Evolutionary conservation across 495 filamentous ascomycete genomes (phyloP), one percentile per base, ranked within the genome.

Genomic region (Hypoxylon lienhwacheense): DNA sequence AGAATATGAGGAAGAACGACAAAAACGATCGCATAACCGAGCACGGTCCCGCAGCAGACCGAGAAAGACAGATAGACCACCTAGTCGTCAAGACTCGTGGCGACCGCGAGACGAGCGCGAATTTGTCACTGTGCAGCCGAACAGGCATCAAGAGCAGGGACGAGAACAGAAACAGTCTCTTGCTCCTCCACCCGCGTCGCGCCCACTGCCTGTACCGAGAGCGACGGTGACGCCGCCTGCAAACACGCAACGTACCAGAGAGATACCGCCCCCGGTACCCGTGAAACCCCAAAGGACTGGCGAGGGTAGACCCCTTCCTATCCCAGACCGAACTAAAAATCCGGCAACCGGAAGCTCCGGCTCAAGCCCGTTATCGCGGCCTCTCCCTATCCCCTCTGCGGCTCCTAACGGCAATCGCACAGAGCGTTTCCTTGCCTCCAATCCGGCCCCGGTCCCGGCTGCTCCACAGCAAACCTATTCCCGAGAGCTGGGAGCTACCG

Each of bases 1-100:
- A 29, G 78, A 90, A 64, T 98, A 97, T 61, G 81, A 96, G 68
- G 77, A 76, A 31, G 90, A 91, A 66, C 83, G 91, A 34, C 84
- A 91, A 66, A 83, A 78, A 28, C 79, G 81, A 14, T 61, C 61
- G 19, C 62, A 61, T 4, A 58, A 51, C 53, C 73, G 64, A 64
- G 48, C 54, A 62, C 57, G 61, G 17, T 59, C 59, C n/a, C 71
- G 70, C 33, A 59, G 66, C 34, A 70, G 78, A 21, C 78, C 78
- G 6, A 71, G 74, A 74, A 65, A 63, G 37, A 31, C 35, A 11
- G 64, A 78, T 69, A 66, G 77, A 67, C 77, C 80, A 76, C 77
- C 77, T 63, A 72, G 70, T 50, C 66, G 74, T 17, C 76, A 86
- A 48, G 83, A 88, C 29, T 84, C 85, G 2, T 92, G 86, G 75